Evolutionary conservation across 305 asterid genomes (phyloP).

Genomic region (Fraxinus ornus): DNA sequence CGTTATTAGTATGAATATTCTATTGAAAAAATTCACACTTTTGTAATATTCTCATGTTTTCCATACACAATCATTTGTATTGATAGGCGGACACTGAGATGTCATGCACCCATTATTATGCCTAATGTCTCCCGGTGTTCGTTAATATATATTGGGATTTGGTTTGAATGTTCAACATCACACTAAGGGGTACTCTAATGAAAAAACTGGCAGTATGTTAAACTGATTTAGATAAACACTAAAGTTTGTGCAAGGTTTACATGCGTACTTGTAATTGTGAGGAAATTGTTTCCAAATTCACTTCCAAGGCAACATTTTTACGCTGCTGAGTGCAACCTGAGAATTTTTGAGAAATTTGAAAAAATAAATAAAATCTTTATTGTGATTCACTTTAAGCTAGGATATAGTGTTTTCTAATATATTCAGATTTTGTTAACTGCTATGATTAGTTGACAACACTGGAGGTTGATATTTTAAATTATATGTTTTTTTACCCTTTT

Average conservation of each 20-base stretch:
- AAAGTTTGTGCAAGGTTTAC: neutral
- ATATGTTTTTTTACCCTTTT: neutral
- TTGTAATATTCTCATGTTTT: neutral
- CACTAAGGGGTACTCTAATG: neutral
- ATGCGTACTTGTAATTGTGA: neutral
- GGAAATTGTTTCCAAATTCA: neutral
- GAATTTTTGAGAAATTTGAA: neutral
- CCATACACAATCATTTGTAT: neutral
- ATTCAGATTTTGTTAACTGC: neutral
- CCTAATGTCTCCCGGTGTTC: neutral
- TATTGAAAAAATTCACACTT: neutral
- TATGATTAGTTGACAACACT: neutral
- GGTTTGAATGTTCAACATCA: neutral
- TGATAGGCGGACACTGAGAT: neutral
- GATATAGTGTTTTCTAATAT: neutral
- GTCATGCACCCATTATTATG: neutral
- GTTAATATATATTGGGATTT: neutral
- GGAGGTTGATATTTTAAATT: neutral
- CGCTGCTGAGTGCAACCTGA: neutral
- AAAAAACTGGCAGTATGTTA: neutral
- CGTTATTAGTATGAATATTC: neutral
- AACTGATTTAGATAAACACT: neutral
- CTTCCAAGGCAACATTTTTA: neutral
- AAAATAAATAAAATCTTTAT: neutral
- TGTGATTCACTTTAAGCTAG: neutral